Percentiles rank a stretch among this genome's conserved stretches.
These are phyloP conservation scores for Kwoniella dejecticola DNA, from an alignment of 768 basidiomycete genomes.

Conservation along the genomic window DNA sequence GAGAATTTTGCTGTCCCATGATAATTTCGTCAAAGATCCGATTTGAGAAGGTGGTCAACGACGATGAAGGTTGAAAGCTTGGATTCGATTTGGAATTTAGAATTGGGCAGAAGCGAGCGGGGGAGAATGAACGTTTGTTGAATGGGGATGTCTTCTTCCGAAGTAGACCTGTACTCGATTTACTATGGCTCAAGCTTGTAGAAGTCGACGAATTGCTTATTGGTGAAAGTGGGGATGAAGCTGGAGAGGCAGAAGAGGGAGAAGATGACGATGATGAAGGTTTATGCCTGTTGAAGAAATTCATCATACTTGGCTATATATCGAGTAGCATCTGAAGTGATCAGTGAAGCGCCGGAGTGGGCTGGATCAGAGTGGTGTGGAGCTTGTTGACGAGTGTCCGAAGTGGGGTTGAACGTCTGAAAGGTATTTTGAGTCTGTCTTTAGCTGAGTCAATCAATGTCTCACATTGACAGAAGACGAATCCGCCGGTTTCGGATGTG, in stretches of 20 bases:
- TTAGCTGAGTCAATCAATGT: constrained; percentile 3
- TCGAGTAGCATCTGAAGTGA: not conserved
- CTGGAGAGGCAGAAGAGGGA: not conserved
- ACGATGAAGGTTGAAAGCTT: not conserved
- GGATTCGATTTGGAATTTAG: too few relatives aligned
- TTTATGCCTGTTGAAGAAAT: not conserved
- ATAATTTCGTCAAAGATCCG: not conserved
- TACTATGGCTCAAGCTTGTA: too few relatives aligned
- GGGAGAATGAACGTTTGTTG: not conserved
- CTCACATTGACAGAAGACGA: not conserved
- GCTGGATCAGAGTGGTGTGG: constrained; percentile 3
- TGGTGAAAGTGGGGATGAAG: not conserved
- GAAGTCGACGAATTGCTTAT: too few relatives aligned
- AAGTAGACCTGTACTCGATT: too few relatives aligned
- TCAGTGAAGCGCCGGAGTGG: constrained; percentile 4
- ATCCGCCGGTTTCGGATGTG: constrained; percentile 1
- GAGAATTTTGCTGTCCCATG: constrained; percentile 13
- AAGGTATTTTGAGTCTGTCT: constrained; percentile 14
- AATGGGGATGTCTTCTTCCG: not conserved
- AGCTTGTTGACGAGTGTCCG: not conserved
- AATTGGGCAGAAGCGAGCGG: too few relatives aligned
- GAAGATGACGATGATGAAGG: not conserved
- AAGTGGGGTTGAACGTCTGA: not conserved
- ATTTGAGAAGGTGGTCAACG: not conserved
- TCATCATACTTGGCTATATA: not conserved